These are phyloP conservation scores for Celoporthe dispersa DNA, from an alignment of 2,329 filamentous ascomycete genomes.

Conservation along the genomic window DNA sequence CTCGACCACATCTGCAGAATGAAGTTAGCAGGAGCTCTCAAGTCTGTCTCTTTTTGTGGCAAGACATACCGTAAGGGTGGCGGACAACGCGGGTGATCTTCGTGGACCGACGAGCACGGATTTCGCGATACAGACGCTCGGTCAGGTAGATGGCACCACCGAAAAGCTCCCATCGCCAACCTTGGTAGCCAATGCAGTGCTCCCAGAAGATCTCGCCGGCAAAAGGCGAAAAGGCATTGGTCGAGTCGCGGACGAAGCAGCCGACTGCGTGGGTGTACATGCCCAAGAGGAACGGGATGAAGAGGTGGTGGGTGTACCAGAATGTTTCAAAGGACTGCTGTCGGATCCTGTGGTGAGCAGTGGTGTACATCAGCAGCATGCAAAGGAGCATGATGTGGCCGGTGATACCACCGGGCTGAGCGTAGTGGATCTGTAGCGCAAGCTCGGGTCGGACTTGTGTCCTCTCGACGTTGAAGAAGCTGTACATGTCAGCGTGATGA, in stretches of 20 bases:
- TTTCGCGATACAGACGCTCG: slow-evolving; percentile 89
- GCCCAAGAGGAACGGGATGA: slow-evolving; percentile 90
- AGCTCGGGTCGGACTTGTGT: slow-evolving; percentile 78
- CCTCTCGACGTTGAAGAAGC: slow-evolving; percentile 94
- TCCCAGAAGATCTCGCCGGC: slow-evolving; percentile 82
- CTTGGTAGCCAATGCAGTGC: slow-evolving; percentile 93
- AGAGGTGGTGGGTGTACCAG: slow-evolving; percentile 99
- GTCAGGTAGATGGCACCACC: slow-evolving; percentile 83
- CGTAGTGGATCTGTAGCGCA: slow-evolving; percentile 90
- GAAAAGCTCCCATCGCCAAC: slow-evolving; percentile 95
- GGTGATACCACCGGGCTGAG: slow-evolving; percentile 86
- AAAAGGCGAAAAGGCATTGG: slow-evolving; percentile 77
- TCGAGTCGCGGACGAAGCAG: slow-evolving; percentile 91
- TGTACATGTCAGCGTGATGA: slow-evolving; percentile 39
- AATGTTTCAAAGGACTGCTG: slow-evolving; percentile 98
- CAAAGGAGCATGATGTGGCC: slow-evolving; percentile 98
- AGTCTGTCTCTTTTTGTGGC: not conserved
- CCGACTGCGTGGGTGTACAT: slow-evolving; percentile 96
- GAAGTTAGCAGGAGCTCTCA: slow-evolving; percentile 36
- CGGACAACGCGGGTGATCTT: slow-evolving; percentile 92
- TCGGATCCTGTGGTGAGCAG: slow-evolving; percentile 87
- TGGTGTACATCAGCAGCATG: slow-evolving; percentile 98
- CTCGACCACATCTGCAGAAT: slow-evolving; percentile 78
- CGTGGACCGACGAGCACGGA: slow-evolving; percentile 81
- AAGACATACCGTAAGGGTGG: slow-evolving; percentile 81